Evolutionary conservation across 805 yeast genomes (phyloP).

Genomic region (Metschnikowia kunwiensis): DNA sequence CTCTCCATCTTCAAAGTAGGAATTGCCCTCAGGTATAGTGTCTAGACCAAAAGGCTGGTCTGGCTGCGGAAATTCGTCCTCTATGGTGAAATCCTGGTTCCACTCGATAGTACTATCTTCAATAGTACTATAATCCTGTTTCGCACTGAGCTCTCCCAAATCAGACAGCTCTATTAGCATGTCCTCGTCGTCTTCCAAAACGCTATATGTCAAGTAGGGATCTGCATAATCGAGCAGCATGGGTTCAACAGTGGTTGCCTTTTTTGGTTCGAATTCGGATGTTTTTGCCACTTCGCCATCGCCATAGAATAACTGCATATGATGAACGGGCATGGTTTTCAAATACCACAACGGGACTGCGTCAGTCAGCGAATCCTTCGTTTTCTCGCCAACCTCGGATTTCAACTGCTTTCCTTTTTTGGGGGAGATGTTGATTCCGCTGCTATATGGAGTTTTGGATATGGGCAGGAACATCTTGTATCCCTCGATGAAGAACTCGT

Average conservation of each 20-base stretch:
- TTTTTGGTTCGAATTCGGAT: not conserved
- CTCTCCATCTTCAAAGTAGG: too few species aligned
- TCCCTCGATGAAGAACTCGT: slow-evolving; percentile 2
- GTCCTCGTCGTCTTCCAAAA: not conserved
- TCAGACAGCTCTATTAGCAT: too few species aligned
- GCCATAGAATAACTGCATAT: not conserved
- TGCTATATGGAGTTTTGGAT: too few species aligned
- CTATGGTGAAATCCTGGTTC: too few species aligned
- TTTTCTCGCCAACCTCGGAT: too few species aligned
- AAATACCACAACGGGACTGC: slow-evolving; percentile 3
- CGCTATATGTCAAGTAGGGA: not conserved
- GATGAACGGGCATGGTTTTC: not conserved
- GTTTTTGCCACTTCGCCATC: not conserved
- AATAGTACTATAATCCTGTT: too few species aligned
- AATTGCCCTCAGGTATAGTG: too few species aligned
- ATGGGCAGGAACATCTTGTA: not conserved
- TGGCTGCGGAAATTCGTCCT: not conserved
- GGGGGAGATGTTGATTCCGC: too few species aligned
- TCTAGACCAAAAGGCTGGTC: slow-evolving; percentile 1
- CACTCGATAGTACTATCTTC: too few species aligned
- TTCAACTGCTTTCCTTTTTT: too few species aligned
- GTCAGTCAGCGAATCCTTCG: too few species aligned
- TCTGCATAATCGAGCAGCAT: not conserved
- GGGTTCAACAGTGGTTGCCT: not conserved
- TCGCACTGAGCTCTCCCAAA: too few species aligned